Conservation (phyloP, 305 asterid genomes). For the Solanum chacoense region DNA sequence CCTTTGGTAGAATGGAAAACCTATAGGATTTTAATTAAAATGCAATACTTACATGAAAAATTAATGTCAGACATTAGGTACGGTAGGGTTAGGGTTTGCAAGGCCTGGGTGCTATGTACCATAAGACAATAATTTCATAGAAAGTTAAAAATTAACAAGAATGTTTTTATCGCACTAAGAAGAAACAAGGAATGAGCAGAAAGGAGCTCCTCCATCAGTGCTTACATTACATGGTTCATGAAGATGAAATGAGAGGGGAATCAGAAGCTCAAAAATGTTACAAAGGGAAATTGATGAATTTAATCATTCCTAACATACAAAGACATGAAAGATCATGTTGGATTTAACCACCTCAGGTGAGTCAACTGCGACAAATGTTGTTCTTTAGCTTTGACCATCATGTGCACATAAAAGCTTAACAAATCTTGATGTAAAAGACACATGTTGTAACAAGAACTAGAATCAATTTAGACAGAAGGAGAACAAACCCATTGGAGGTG, state of each 20-base stretch:
- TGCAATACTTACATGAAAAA: background rate
- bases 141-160: background rate
- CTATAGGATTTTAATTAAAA: background rate
- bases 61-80: background rate
- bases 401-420: conserved; percentile 15
- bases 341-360: no score
- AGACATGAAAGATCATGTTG: no score
- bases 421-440: no score
- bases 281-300: no score
- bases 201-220: background rate
- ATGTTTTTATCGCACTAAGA: background rate
- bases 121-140: background rate
- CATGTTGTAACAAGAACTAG: no score
- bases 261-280: no score
- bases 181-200: background rate
- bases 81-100: background rate
- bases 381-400: conserved; percentile 35
- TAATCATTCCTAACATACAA: no score
- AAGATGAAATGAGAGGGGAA: no score
- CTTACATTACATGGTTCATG: no score
- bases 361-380: background rate
- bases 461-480: no score
- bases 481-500: background rate
- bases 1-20: background rate
- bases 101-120: background rate